Conservation (phyloP, 768 basidiomycete species). For the Neoboletus magnificus region DNA sequence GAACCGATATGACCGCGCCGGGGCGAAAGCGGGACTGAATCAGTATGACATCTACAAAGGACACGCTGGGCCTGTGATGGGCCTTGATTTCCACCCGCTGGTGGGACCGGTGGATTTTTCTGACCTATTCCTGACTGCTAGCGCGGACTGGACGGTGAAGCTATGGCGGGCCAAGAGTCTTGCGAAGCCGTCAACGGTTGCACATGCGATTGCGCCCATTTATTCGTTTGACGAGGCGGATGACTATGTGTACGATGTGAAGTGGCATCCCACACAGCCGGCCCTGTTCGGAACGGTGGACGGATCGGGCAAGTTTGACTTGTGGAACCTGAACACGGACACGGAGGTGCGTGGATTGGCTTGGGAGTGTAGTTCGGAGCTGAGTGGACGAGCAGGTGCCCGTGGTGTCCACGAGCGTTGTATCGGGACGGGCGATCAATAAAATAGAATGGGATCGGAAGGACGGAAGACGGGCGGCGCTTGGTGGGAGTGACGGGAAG, state of each 20-base stretch:
- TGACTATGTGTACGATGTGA: conserved; percentile 98
- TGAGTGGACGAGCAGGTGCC: conserved; percentile 62
- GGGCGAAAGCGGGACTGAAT: conserved; percentile 93
- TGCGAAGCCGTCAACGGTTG: conserved; percentile 65
- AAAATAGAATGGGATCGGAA: conserved; percentile 94
- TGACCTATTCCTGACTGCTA: conserved; percentile 89
- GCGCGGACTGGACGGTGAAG: conserved; percentile 98
- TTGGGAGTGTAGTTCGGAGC: not conserved
- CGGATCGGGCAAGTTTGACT: conserved; percentile 91
- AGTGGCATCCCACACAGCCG: conserved; percentile 96
- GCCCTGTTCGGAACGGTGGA: conserved; percentile 92
- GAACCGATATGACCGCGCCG: conserved; percentile 94
- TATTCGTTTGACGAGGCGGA: conserved; percentile 97
- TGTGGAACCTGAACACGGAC: conserved; percentile 98
- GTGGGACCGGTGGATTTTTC: conserved; percentile 92
- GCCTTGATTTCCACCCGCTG: conserved; percentile 91
- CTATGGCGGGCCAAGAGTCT: conserved; percentile 85
- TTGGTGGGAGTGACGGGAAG: conserved; percentile 90
- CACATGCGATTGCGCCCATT: conserved; percentile 59
- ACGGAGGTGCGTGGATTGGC: conserved; percentile 71
- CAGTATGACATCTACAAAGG: conserved; percentile 91
- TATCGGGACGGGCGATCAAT: conserved; percentile 82
- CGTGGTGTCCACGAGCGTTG: conserved; percentile 79
- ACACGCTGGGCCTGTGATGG: conserved; percentile 91
- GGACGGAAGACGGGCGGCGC: conserved; percentile 83